These are phyloP conservation scores for Inosperma sp. DNA, from an alignment of 768 basidiomycete species.

Conservation along the genomic window DNA sequence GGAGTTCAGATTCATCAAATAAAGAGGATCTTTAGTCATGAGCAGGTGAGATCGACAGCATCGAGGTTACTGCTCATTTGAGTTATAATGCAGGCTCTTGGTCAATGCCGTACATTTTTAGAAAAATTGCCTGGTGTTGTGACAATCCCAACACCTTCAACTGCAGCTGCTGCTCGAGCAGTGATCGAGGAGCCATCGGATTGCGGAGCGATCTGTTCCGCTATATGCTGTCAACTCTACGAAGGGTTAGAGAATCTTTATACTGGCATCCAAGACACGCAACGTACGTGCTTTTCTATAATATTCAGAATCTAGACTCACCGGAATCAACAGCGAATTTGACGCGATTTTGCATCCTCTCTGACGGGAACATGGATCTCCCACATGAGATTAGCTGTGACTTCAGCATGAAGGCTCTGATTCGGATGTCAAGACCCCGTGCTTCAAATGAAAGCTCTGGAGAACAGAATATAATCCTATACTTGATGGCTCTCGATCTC, in stretches of 20 bases:
- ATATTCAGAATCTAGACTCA: neutral
- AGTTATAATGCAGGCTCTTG: slow-evolving; percentile 56
- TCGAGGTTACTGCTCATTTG: neutral
- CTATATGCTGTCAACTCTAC: slow-evolving; percentile 55
- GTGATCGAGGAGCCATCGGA: slow-evolving; percentile 39
- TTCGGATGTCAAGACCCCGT: slow-evolving; percentile 16
- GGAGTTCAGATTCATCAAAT: slow-evolving; percentile 57
- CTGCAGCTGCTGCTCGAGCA: slow-evolving; percentile 62
- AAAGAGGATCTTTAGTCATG: slow-evolving; percentile 65
- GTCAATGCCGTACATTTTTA: slow-evolving; percentile 65
- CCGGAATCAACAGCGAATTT: slow-evolving; percentile 46
- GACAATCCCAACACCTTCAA: slow-evolving; percentile 67
- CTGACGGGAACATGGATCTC: slow-evolving; percentile 25
- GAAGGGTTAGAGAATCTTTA: slow-evolving; percentile 54
- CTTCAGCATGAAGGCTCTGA: slow-evolving; percentile 27
- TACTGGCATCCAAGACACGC: slow-evolving; percentile 60
- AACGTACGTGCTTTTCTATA: slow-evolving; percentile 33
- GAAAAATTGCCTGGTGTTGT: slow-evolving; percentile 48
- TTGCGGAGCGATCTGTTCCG: slow-evolving; percentile 74
- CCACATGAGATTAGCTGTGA: slow-evolving; percentile 14
- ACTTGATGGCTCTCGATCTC: slow-evolving; percentile 38
- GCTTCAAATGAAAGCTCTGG: slow-evolving; percentile 6
- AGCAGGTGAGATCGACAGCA: slow-evolving; percentile 52
- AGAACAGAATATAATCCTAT: slow-evolving; percentile 22
- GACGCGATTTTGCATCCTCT: slow-evolving; percentile 65